Evolutionary conservation across 192 early-diverging fungal species (phyloP).

Genomic region (Dissophora ornata): DNA sequence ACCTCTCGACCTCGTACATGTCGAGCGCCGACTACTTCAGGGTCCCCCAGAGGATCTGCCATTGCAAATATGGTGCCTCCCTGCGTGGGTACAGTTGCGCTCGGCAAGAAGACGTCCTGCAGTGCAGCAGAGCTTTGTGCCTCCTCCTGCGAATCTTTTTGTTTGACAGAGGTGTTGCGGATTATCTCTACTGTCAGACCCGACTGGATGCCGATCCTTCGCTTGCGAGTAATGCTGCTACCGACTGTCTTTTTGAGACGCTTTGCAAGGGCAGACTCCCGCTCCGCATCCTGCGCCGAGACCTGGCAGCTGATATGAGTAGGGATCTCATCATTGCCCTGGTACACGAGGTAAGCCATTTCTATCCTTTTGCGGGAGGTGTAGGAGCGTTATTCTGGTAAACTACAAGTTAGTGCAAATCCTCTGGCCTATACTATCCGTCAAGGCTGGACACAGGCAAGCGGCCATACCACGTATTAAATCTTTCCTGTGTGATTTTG

Average conservation of each 20-base stretch:
- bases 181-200: conserved; percentile 22
- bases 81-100: background rate
- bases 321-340: conserved; percentile 57
- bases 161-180: background rate
- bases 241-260: conserved; percentile 3
- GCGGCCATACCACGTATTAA: too few relatives aligned
- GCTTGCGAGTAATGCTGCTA: background rate
- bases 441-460: too few relatives aligned
- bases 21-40: background rate
- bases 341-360: conserved; percentile 33
- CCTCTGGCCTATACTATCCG: too few relatives aligned
- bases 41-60: background rate
- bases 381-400: too few relatives aligned
- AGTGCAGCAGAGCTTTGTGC: conserved; percentile 8
- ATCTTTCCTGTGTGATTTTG: too few relatives aligned
- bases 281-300: conserved; percentile 26
- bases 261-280: conserved; percentile 50
- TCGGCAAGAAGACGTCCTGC: conserved; percentile 38
- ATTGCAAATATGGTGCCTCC: background rate
- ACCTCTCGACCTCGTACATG: conserved; percentile 47
- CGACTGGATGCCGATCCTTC: conserved; percentile 17
- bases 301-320: conserved; percentile 55
- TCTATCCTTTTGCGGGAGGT: background rate
- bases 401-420: background rate
- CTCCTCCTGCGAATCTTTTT: conserved; percentile 8